Base-by-base conservation (phyloP, 179 eudicot species). In the Pouteria campechiana region DNA sequence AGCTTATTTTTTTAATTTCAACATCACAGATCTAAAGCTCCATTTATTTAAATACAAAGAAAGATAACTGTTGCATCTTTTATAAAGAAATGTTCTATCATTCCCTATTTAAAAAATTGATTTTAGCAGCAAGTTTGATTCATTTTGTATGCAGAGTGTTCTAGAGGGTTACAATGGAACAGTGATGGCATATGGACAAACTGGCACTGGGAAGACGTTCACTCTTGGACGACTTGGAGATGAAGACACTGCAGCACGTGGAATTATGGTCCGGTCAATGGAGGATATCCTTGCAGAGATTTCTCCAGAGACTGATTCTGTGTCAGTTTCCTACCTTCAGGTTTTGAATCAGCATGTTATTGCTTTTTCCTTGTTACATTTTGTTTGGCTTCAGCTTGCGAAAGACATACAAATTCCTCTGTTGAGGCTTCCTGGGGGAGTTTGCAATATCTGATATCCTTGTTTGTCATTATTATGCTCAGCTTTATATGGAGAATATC, bases 201-300 rank as follows among this genome's bases (percentile, higher is more conserved):
- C 99, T 15, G 99, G 99, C 36, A 92, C 99, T 1, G 99, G 99
- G 32, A 92, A 92, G 63, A 92, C 99, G 17, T 83, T 63, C 52
- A 87, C 99, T 37, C 94, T 92, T 44, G 99, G 96, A 53, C 78
- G 81, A 59, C 68, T 92, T 34, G 99, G 99, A 36, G 99, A 83
- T 22, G 89, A 79, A 65, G 99, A 87, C 53, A 68, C 76, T 50
- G 73, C 99, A 51, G 76, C 75, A 44, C 81, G 99, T 60, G 99
- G 99, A 30, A 92, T 92, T 50, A 92, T 92, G 99, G 96, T 92
- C 51, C 99, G 99, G 12, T 65, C 96, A n/a, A 83, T 92, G 96
- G 99, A 92, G 75, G 96, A 83, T 64, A 83, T 92, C 44, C 73
- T 92, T 45, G 74, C 83, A 25, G 78, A 78, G 55, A 50, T 83